Percentiles rank a stretch among this genome's conserved stretches.
Conservation (phyloP, 495 filamentous ascomycete genomes). For the Penicillium herquei region DNA sequence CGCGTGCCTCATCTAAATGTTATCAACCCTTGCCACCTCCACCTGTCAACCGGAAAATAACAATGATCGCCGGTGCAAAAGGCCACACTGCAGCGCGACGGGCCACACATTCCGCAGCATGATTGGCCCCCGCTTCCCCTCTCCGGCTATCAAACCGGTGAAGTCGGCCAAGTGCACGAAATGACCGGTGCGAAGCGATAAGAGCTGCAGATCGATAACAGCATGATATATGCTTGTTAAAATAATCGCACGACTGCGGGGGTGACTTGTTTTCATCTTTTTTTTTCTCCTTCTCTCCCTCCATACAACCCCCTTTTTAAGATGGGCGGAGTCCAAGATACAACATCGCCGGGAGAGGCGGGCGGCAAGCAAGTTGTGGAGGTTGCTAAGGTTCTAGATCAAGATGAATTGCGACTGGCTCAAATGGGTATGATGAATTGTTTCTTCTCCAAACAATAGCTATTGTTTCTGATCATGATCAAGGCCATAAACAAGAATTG, state of each 20-base stretch:
- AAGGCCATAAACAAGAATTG: conserved; percentile 44
- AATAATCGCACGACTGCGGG: not conserved
- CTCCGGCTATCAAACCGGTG: conserved; percentile 15
- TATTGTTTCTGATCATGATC: not conserved
- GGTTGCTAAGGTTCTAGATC: conserved; percentile 25
- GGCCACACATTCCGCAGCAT: not conserved
- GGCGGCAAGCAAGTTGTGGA: not conserved
- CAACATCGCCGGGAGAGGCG: not conserved
- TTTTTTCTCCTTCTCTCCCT: not conserved
- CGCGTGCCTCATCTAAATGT: no score
- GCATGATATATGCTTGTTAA: not conserved
- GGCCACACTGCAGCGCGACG: not conserved
- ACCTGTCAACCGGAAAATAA: not conserved
- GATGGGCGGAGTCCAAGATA: conserved; percentile 14
- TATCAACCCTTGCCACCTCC: not conserved
- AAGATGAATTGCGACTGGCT: conserved; percentile 40
- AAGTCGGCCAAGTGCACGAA: conserved; percentile 13
- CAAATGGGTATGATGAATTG: conserved; percentile 34
- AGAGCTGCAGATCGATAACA: conserved; percentile 12
- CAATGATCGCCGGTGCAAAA: not conserved
- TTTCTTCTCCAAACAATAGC: no score
- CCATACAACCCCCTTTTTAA: not conserved
- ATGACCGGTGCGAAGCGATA: conserved; percentile 15
- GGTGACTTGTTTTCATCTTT: not conserved
- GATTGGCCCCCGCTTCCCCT: conserved; percentile 15